Base-by-base conservation (phyloP, 805 yeast genomes). In the Candida maesae region DNA sequence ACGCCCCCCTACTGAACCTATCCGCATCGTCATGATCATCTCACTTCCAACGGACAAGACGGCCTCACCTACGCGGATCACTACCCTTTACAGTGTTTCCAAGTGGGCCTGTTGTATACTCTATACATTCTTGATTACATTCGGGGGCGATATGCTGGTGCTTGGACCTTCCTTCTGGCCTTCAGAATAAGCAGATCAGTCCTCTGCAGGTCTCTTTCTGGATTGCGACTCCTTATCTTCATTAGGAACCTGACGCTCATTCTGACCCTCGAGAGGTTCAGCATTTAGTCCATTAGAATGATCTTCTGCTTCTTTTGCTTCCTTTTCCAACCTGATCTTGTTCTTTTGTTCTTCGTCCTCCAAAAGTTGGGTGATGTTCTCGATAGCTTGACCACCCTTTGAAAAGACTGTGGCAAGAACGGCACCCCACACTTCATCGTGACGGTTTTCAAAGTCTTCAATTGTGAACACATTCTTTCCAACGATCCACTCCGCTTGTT, bases 401-500 rank as follows among this genome's bases (percentile, higher is more conserved):
- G 70, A 71, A 15, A 84, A 64, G 0, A 84, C 86, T 37, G 67
- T 58, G 39, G 64, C 63, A 50, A 85, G 64, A 0, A 79, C 88
- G 11, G 70, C 70, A 1, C 79, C 79, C 97, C 98, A 91, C 2
- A 77, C 68, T 16, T 65, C 66, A 51, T 81, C 84, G 35, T 73
- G 75, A 23, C 74, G 66, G 1, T 76, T 70, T 19, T 74, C 74
- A 52, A 89, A 82, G 56, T 84, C 90, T 31, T 69, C 74, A 26
- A 86, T 41, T 24, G 73, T 74, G 56, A 91, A 82, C 5, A 81
- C 89, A 46, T 79, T 78, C 46, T 75, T 75, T 1, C 76, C 81
- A 33, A 91, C 63, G 29, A 76, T 78, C 96, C 97, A 93, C 34
- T 84, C 84, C 3, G 87, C 87, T 62, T 95, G 99, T 41, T 74